Evolutionary conservation across 306 rosid species (phyloP), one percentile per base, ranked within the genome.

Genomic region (Spatholobus suberectus): DNA sequence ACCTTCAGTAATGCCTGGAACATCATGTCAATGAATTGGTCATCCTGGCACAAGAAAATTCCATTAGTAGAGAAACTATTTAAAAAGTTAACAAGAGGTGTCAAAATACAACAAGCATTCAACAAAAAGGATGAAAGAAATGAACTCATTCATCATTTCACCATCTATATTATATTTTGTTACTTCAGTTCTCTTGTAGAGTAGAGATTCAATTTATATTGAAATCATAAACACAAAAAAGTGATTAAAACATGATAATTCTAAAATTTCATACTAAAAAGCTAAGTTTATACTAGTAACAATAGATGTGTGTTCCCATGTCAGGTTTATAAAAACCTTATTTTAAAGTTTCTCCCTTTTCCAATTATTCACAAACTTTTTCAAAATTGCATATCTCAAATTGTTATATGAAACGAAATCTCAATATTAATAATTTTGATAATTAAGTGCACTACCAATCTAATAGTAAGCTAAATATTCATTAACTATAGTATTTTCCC

Each of bases 21-120:
- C 70, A 95, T 74, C 96, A 87, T 85, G 82, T 93, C 98, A 24
- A 95, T 84, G 87, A 95, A 93, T 85, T 89, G 92, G 85, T 92
- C 98, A 49, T 95, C 98, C 98, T 95, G 78, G 32, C 76, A 82
- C 47, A 72, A 29, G 77, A 80, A 83, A 78, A 77, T 32, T 18
- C 34, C 85, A 43, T 40, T 32, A 88, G 81, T 81, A 35, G 77
- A 80, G 54, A 24, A 77, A 74, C 67, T 15, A 54, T 6, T 59
- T 26, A 43, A 23, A 63, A 52, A 74, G 35, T 51, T 44, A 24
- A 61, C 38, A 41, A 6, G 54, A 73, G 62, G 82, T 26, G 7
- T 8, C 49, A 66, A 7, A 72, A 47, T 26, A 57, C 7, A 24
- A 79, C 34, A 80, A 83, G 81, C 83, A 65, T 83, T 54, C 59